Percentiles rank a stretch among this genome's conserved stretches.
phyloP scores from a whole-genome alignment of 768 basidiomycete genomes.

The Leccinum truebloodii region DNA sequence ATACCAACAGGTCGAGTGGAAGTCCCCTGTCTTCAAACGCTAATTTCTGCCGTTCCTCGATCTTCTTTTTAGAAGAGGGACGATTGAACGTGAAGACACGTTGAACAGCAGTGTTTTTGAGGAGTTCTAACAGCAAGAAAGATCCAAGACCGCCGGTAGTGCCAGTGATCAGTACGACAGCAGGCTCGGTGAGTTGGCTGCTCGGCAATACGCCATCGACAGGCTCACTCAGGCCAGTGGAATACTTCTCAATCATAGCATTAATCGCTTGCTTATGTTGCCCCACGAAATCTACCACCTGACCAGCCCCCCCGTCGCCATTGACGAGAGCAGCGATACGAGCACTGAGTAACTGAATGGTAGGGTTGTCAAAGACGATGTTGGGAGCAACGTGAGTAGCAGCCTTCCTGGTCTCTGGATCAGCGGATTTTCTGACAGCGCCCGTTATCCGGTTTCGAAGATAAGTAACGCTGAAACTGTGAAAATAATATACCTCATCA shows the following conservation, averaged over 20 bases:
- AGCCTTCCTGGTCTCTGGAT: conserved; percentile 29
- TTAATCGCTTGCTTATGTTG: conserved; percentile 30
- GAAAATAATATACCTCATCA: background rate
- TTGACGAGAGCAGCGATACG: conserved; percentile 16
- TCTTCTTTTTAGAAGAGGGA: conserved; percentile 14
- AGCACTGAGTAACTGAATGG: conserved; percentile 37
- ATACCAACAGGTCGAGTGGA: conserved; percentile 26
- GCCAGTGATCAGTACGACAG: conserved; percentile 40
- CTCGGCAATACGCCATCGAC: conserved; percentile 11
- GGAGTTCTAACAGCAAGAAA: conserved; percentile 34
- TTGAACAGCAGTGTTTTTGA: conserved; percentile 23
- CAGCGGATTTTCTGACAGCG: conserved; percentile 33
- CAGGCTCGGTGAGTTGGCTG: conserved; percentile 6
- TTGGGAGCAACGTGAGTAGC: conserved; percentile 28
- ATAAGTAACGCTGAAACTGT: conserved; percentile 33
- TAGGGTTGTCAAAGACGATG: conserved; percentile 42
- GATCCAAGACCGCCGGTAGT: conserved; percentile 44
- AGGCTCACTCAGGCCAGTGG: conserved; percentile 12
- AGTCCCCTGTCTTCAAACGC: conserved; percentile 35
- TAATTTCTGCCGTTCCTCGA: conserved; percentile 28
- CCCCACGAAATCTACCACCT: background rate
- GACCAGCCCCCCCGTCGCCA: background rate
- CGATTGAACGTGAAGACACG: conserved; percentile 39
- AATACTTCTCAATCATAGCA: conserved; percentile 44
- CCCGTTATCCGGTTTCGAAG: conserved; percentile 27